Conservation (phyloP, 148 eudicot species). For the Amaranthus cruentus region DNA sequence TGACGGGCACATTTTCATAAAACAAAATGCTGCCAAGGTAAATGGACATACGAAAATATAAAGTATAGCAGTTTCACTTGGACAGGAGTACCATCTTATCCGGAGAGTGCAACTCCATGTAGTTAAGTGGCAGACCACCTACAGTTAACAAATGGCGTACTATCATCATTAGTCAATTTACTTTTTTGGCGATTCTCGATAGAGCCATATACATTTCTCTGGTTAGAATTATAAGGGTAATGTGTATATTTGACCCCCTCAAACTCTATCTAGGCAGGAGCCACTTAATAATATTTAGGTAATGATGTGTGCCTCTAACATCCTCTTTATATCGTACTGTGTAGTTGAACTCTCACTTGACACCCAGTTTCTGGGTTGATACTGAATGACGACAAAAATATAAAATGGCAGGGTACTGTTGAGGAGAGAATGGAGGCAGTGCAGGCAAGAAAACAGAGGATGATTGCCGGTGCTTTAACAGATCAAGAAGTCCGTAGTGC, state of each 20-base stretch:
- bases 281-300: too few species aligned
- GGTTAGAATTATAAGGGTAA: too few species aligned
- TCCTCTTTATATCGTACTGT: background rate
- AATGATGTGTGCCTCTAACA: background rate
- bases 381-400: background rate
- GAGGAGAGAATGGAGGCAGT: slow-evolving; percentile 99
- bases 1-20: too few species aligned
- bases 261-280: too few species aligned
- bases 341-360: background rate
- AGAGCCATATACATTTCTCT: too few species aligned
- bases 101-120: too few species aligned
- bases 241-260: too few species aligned
- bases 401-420: slow-evolving; percentile 64
- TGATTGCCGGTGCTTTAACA: slow-evolving; percentile 94
- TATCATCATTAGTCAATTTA: background rate
- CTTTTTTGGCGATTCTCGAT: background rate
- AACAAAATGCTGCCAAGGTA: too few species aligned
- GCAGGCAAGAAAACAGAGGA: slow-evolving; percentile 87
- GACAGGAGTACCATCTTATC: too few species aligned
- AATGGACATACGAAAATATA: too few species aligned
- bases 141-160: background rate
- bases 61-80: too few species aligned
- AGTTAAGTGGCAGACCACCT: background rate
- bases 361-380: background rate
- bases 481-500: slow-evolving; percentile 97